Evolutionary conservation across 2,329 filamentous ascomycete species (phyloP), one percentile per base, ranked within the genome.

Genomic region (Alternaria hordeiaustralica): DNA sequence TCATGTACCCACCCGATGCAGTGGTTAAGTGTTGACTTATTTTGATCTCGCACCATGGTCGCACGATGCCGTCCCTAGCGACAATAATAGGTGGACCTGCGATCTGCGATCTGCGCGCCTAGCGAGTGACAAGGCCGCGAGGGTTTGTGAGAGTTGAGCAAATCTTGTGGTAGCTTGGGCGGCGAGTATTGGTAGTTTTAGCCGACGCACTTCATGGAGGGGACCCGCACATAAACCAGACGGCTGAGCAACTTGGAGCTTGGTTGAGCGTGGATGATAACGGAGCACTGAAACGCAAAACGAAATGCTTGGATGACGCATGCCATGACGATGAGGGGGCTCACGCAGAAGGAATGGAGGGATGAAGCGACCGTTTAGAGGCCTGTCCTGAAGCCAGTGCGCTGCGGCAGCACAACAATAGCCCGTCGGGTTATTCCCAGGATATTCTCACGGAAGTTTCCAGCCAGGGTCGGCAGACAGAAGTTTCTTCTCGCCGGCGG

Each of bases 321-420:
- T 44, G 18, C 56, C 13, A 53, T 58, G 56, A 54, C 26, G 49
- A 28, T 44, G 46, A 46, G 36, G 18, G 10, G 36, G 47, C 49
- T 33, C 41, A 25, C 18, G 41, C 54, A 53, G 46, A 36, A 58
- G 53, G 30, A 20, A 36, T 43, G 41, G 57, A 58, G 43, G 55
- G 41, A 20, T 43, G 56, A 56, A 51, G 56, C 61, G 56, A 63
- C 61, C 56, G 61, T 63, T 63, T 55, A 18, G 20, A 25, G 58
- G 58, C 44, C 51, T 61, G 43, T 49, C 15, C 23, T 18, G 18
- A 46, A 58, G 61, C 26, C 56, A 20, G 55, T 55, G 61, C 45
- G 21, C 50, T 41, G 18, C 20, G 30, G 50, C 45, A 50, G 36
- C 60, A 63, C 50, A 43, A 23, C 33, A 43, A 45, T 46, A 55